Conservation (phyloP, 768 basidiomycete species). For the Suillus subalutaceus region DNA sequence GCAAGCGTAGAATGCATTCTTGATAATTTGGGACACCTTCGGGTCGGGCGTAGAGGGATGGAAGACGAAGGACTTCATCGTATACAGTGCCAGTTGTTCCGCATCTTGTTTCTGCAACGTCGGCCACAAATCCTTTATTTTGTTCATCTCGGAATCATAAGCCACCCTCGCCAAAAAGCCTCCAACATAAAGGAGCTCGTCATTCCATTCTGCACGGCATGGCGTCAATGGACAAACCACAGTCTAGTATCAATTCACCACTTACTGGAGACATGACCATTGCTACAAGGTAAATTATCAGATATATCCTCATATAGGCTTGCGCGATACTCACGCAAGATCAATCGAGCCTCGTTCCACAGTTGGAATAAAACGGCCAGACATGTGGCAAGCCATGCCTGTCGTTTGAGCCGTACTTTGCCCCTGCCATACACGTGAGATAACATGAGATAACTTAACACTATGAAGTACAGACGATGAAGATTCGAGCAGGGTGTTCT, state of each 20-base stretch:
- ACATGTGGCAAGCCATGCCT: conserved; percentile 61
- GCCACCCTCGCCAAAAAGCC: conserved; percentile 81
- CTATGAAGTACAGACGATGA: conserved; percentile 55
- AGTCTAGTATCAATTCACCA: conserved; percentile 3
- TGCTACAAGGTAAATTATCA: conserved; percentile 44
- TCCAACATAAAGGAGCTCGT: conserved; percentile 79
- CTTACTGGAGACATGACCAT: conserved; percentile 77
- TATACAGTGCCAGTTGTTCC: conserved; percentile 54
- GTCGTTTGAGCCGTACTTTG: conserved; percentile 93
- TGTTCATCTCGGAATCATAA: conserved; percentile 79
- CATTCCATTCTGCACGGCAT: conserved; percentile 75
- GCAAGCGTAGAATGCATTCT: conserved; percentile 76
- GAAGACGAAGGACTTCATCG: conserved; percentile 87
- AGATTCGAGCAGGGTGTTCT: conserved; percentile 59
- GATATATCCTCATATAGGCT: conserved; percentile 4
- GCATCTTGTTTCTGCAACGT: neutral
- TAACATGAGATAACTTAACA: neutral
- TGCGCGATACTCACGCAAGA: conserved; percentile 56
- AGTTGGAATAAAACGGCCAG: conserved; percentile 87
- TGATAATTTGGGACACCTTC: conserved; percentile 69
- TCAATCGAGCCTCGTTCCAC: conserved; percentile 92
- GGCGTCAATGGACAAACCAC: neutral
- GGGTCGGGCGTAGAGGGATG: conserved; percentile 80
- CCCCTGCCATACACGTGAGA: conserved; percentile 49
- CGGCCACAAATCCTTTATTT: conserved; percentile 43